Evolutionary conservation across 2,329 filamentous ascomycete genomes (phyloP).

Genomic region (Delphinella strobiligena): DNA sequence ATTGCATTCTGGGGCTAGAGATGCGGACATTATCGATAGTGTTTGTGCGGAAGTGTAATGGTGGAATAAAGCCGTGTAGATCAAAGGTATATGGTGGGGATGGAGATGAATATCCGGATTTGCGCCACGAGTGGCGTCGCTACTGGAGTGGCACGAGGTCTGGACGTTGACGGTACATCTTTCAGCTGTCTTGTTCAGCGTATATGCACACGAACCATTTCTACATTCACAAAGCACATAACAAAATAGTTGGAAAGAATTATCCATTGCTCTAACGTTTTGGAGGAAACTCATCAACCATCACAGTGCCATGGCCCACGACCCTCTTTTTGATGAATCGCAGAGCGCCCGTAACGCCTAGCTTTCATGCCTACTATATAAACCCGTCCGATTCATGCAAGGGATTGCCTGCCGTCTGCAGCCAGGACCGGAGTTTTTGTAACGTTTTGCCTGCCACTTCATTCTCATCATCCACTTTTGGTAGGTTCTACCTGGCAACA

Average conservation of each 20-base stretch:
- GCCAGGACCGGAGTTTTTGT: background rate
- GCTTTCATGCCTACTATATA: background rate
- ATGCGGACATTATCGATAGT: slow-evolving; percentile 64
- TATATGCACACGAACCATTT: too few relatives aligned
- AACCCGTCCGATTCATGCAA: background rate
- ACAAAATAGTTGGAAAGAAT: too few relatives aligned
- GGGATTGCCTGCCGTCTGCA: background rate
- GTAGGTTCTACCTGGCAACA: slow-evolving; percentile 30
- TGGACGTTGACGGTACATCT: too few relatives aligned
- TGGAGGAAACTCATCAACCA: too few relatives aligned
- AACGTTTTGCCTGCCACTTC: background rate
- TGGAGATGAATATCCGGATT: background rate
- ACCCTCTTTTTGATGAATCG: background rate
- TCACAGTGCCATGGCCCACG: background rate
- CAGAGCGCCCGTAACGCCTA: background rate
- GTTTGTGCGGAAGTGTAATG: background rate
- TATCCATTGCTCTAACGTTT: too few relatives aligned
- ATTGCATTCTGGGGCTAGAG: slow-evolving; percentile 87
- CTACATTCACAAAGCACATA: too few relatives aligned
- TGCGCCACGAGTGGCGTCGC: background rate
- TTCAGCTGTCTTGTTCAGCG: too few relatives aligned
- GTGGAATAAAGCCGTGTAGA: background rate
- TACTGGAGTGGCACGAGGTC: too few relatives aligned
- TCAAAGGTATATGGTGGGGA: background rate
- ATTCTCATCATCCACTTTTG: background rate